Percentiles rank a stretch among this genome's conserved stretches.
These are phyloP conservation scores for Pseudonectria buxi DNA, from an alignment of 2,329 filamentous ascomycete genomes.

Conservation along the genomic window DNA sequence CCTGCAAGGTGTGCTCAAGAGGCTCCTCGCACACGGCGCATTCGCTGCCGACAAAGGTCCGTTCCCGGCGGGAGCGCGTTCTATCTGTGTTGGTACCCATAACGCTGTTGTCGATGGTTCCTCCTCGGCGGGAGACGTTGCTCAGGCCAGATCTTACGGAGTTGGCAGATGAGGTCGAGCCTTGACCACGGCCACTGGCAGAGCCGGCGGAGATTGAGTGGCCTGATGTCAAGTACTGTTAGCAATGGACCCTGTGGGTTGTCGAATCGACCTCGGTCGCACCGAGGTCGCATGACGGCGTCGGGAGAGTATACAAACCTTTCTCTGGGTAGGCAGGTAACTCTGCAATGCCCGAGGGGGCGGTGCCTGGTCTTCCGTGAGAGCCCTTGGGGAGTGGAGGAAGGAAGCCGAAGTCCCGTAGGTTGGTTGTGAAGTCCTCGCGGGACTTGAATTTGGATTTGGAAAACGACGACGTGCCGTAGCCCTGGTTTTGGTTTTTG, in stretches of 20 bases:
- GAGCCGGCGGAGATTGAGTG: constrained; percentile 22
- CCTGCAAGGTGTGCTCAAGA: constrained; percentile 86
- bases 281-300: background rate
- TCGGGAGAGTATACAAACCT: constrained; percentile 24
- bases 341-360: constrained; percentile 20
- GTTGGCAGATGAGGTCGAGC: constrained; percentile 26
- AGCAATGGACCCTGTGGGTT: constrained; percentile 1
- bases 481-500: constrained; percentile 22
- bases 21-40: constrained; percentile 97
- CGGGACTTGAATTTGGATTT: constrained; percentile 6
- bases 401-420: constrained; percentile 24
- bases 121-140: constrained; percentile 28
- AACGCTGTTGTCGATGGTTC: constrained; percentile 34
- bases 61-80: constrained; percentile 73
- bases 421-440: constrained; percentile 17
- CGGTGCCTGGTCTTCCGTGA: constrained; percentile 20
- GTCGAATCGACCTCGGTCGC: background rate
- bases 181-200: constrained; percentile 20
- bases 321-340: constrained; percentile 33
- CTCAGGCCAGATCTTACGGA: constrained; percentile 28
- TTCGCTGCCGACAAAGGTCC: constrained; percentile 91
- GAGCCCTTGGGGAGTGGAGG: constrained; percentile 4
- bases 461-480: constrained; percentile 14
- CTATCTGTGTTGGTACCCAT: constrained; percentile 55
- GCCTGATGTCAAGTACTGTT: constrained; percentile 14